A percentile compares a stretch with the other conserved stretches of the same genome.
Conservation (phyloP, 2,329 filamentous ascomycete genomes). For the Beauveria bassiana region DNA sequence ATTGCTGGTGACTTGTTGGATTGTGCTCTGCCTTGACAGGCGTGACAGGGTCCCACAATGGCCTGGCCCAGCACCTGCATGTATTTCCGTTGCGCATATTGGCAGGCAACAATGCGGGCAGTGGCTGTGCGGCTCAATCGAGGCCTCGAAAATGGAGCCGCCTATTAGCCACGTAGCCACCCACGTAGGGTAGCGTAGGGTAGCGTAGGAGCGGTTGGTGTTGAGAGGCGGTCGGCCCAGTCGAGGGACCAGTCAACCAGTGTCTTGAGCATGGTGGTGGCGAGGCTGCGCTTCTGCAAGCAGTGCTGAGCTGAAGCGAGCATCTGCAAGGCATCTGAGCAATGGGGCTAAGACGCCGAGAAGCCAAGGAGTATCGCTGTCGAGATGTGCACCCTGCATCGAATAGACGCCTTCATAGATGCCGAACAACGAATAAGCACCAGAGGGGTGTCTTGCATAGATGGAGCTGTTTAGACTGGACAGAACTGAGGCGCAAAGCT, state of each 20-base stretch:
- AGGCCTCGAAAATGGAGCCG: not conserved
- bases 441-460: not conserved
- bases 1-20: not conserved
- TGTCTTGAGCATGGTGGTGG: slow-evolving; percentile 1
- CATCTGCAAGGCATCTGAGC: not conserved
- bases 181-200: not conserved
- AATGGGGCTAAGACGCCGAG: not conserved
- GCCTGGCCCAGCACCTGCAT: not conserved
- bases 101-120: not conserved
- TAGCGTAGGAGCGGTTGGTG: not conserved
- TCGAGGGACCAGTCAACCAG: not conserved
- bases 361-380: too few relatives aligned
- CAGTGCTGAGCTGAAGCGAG: not conserved
- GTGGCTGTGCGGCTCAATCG: slow-evolving; percentile 4
- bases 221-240: not conserved
- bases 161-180: too few relatives aligned
- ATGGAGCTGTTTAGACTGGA: not conserved
- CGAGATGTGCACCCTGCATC: not conserved
- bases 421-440: not conserved
- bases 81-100: not conserved
- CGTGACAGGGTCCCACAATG: not conserved
- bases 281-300: not conserved
- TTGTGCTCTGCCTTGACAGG: not conserved
- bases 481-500: not conserved
- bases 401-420: not conserved